phyloP scores from a whole-genome alignment of 23 red algal species.

The Agarophyton chilense region DNA sequence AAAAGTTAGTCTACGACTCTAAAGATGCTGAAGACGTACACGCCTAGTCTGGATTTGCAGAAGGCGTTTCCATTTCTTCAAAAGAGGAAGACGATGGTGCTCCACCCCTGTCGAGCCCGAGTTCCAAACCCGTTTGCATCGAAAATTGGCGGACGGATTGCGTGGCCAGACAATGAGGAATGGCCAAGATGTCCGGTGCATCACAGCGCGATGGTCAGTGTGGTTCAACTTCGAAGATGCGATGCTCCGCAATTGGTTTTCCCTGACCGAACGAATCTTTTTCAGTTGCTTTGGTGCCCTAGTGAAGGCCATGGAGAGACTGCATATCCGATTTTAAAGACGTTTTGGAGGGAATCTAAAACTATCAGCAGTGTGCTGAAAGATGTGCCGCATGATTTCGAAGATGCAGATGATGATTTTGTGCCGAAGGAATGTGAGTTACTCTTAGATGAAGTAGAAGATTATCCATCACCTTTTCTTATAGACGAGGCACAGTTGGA shows the following conservation, averaged over 20 bases:
- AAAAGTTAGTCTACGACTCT: not conserved
- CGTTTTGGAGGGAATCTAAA: constrained; percentile 21
- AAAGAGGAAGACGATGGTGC: constrained; percentile 4
- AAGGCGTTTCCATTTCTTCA: not conserved
- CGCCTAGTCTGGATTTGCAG: not conserved
- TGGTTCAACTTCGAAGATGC: constrained; percentile 16
- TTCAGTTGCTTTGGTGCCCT: constrained; percentile 12
- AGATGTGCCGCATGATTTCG: not conserved
- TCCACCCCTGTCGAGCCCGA: not conserved
- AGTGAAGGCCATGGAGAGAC: not conserved
- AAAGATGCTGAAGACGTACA: constrained; percentile 10
- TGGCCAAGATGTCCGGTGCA: not conserved
- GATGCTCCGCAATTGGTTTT: not conserved
- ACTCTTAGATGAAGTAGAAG: not conserved
- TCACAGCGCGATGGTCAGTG: not conserved
- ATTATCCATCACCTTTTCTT: not conserved
- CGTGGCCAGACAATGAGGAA: not conserved
- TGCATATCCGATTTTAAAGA: not conserved
- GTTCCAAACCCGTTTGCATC: not conserved
- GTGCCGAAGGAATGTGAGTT: not conserved
- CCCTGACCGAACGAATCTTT: not conserved
- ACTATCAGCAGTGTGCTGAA: not conserved
- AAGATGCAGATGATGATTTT: not conserved
- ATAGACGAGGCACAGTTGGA: not conserved
- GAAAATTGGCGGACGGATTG: constrained; percentile 5